Conservation (phyloP, 139 green algal species). For the Chlamydomonas schloesseri region DNA sequence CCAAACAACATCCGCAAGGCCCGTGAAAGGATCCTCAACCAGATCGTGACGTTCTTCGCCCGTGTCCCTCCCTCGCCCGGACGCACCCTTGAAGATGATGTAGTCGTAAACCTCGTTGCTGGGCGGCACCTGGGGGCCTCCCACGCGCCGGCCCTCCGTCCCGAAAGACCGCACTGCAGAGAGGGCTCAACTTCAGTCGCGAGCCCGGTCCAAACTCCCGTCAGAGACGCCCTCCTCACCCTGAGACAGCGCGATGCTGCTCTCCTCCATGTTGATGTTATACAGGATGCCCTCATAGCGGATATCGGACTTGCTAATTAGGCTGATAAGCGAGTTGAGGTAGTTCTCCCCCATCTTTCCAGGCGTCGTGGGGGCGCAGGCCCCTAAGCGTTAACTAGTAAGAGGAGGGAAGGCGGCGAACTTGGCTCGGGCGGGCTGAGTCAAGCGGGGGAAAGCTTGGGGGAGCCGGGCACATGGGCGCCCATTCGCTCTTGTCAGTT, state of each 20-base stretch:
- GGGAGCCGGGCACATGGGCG: no score
- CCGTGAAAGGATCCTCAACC: no score
- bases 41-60: no score
- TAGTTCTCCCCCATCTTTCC: constrained; percentile 64
- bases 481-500: no score
- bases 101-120: constrained; percentile 91
- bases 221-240: neutral
- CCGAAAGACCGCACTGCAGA: constrained; percentile 90
- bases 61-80: no score
- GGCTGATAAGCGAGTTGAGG: constrained; percentile 82
- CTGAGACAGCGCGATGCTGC: constrained; percentile 83
- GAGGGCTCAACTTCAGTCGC: neutral
- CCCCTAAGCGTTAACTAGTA: neutral
- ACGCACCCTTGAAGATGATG: constrained; percentile 93
- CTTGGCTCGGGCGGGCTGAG: no score
- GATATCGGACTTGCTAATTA: constrained; percentile 90
- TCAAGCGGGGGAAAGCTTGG: no score
- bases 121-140: constrained; percentile 80
- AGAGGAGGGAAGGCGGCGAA: no score
- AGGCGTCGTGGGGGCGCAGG: neutral
- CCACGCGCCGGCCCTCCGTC: constrained; percentile 88
- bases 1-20: no score
- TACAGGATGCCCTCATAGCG: constrained; percentile 92
- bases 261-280: constrained; percentile 91
- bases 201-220: neutral